Base-by-base conservation (phyloP, 2,329 filamentous ascomycete species). In the Apiospora kogelbergensis region DNA sequence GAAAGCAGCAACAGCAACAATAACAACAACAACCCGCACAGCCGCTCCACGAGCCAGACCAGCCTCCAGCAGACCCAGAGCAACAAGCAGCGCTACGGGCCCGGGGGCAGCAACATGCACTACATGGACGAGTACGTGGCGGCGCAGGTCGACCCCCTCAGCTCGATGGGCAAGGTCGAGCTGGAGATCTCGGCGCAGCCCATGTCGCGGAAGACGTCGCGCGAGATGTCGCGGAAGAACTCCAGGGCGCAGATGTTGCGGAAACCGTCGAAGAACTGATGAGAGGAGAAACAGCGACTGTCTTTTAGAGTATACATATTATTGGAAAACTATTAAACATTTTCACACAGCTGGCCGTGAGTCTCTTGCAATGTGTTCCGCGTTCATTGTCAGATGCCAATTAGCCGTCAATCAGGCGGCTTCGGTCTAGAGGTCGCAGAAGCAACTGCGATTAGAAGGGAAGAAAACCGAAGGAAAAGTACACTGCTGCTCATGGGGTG, bases 91-190 rank as follows among this genome's bases (percentile, higher is more conserved):
- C 22, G 30, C 20, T 57, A 45, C 41, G 63, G 37, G 10, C 17
- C 37, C 2, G 17, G 6, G 10, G 15, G 3, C 4, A 37, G 10
- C 30, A 44, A 45, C 15, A 41, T 24, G 42, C 69, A 71, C 42
- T 71, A 71, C 69, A 67, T 66, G 67, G 70, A 71, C 67, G 69
- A 67, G 40, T 71, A 71, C 53, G 64, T 71, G 41, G 46, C 67
- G 45, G 67, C 67, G 6, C 70, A 70, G 44, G 70, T 71, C 65
- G 67, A 71, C 48, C 70, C 70, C 24, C 41, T 71, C 26, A 68
- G 69, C 67, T 45, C 53, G 22, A 26, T 46, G 37, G 60, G 63
- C 48, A 64, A 44, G 65, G 68, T 69, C 41, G 69, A 70, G 65
- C 68, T 65, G 17, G 60, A 69, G 37, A 66, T 70, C 45, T 65